A percentile compares a stretch with the other conserved stretches of the same genome.
Conservation (phyloP, 163 green algal genomes). For the Prototheca wickerhamii region DNA sequence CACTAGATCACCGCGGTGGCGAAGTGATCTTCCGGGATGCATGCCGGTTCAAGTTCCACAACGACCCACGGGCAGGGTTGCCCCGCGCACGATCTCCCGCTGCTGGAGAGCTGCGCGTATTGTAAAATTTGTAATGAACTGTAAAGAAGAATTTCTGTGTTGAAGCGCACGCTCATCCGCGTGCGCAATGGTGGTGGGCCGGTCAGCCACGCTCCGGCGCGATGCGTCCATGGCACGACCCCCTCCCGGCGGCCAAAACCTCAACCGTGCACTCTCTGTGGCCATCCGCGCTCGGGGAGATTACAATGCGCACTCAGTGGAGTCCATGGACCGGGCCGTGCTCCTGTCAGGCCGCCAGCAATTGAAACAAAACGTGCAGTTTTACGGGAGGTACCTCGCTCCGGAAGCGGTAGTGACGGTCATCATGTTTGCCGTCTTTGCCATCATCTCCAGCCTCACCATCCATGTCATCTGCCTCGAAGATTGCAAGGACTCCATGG, state of each 20-base stretch:
- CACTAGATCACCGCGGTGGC: too few species aligned
- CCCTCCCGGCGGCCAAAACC: background rate
- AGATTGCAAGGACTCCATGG: conserved; percentile 16
- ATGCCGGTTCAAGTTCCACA: too few species aligned
- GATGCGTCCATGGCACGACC: background rate
- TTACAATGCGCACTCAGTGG: background rate
- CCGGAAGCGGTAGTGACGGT: conserved; percentile 10
- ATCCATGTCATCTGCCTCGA: conserved; percentile 22
- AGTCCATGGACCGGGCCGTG: background rate
- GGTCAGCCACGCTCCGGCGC: background rate
- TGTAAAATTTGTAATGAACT: too few species aligned
- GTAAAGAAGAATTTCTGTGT: background rate
- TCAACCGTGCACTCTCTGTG: background rate
- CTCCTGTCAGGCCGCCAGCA: background rate
- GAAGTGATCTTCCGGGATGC: too few species aligned
- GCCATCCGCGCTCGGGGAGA: background rate
- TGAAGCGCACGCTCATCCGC: too few species aligned
- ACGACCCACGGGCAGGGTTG: too few species aligned
- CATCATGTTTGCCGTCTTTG: conserved; percentile 19
- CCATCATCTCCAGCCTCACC: conserved; percentile 17
- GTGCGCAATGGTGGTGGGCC: background rate
- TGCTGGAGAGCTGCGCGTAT: too few species aligned
- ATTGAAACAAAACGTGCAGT: background rate
- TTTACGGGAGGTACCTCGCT: conserved; percentile 16
- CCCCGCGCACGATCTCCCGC: too few species aligned